Evolutionary conservation across 495 filamentous ascomycete genomes (phyloP).

Genomic region (Penicillium longicatenatum): DNA sequence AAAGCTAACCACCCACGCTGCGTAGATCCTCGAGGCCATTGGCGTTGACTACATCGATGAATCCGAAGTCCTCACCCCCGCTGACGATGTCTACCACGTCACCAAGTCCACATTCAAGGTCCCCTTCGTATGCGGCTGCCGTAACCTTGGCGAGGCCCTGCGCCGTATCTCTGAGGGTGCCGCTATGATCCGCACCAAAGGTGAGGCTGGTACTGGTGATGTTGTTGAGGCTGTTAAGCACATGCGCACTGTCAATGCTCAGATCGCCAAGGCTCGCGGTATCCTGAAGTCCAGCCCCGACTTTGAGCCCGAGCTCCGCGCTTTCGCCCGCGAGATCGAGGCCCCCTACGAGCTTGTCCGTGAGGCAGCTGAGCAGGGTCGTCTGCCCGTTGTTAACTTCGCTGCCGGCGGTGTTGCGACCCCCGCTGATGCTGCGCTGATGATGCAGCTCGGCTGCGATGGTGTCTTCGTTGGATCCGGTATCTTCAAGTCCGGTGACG

Average conservation of each 20-base stretch:
- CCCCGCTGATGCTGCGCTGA: slow-evolving; percentile 93
- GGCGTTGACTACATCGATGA: slow-evolving; percentile 98
- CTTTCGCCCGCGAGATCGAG: slow-evolving; percentile 79
- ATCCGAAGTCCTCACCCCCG: slow-evolving; percentile 93
- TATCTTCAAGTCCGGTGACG: slow-evolving; percentile 95
- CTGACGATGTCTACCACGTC: slow-evolving; percentile 88
- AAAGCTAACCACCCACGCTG: slow-evolving; percentile 6
- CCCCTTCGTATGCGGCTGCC: slow-evolving; percentile 96
- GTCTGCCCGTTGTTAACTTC: slow-evolving; percentile 97
- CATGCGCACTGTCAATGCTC: slow-evolving; percentile 84
- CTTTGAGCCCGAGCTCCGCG: slow-evolving; percentile 72
- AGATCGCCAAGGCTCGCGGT: slow-evolving; percentile 75
- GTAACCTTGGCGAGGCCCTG: slow-evolving; percentile 92
- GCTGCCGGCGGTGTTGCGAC: slow-evolving; percentile 97
- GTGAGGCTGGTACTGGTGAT: slow-evolving; percentile 97
- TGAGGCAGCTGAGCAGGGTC: slow-evolving; percentile 81
- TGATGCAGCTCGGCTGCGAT: slow-evolving; percentile 99
- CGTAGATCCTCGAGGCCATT: slow-evolving; percentile 86
- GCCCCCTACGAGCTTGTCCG: slow-evolving; percentile 75
- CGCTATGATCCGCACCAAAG: slow-evolving; percentile 99
- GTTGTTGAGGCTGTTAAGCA: slow-evolving; percentile 96
- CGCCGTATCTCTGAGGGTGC: slow-evolving; percentile 91
- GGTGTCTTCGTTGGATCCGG: slow-evolving; percentile 96
- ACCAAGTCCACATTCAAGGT: slow-evolving; percentile 80
- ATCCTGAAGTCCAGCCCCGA: slow-evolving; percentile 61